phyloP scores from a whole-genome alignment of 2,329 filamentous ascomycete genomes.

The Gnomoniopsis smithogilvyi region DNA sequence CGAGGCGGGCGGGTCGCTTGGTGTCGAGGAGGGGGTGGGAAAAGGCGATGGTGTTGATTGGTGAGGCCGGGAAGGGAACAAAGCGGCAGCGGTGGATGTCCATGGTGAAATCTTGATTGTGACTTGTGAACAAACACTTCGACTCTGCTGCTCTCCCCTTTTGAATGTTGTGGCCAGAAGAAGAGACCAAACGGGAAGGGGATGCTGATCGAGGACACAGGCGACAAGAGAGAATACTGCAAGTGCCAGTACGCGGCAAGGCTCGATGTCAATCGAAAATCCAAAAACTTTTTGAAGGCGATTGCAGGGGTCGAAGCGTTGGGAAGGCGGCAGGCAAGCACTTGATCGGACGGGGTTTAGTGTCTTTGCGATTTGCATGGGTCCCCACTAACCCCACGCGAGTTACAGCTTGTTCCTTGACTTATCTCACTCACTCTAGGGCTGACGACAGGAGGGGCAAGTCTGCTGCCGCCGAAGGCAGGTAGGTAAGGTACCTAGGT shows the following conservation, averaged over 20 bases:
- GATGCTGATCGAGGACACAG: constrained; percentile 1
- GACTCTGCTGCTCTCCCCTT: constrained; percentile 10
- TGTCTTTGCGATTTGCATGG: too few relatives aligned
- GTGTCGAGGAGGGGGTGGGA: constrained; percentile 63
- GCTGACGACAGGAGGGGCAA: constrained; percentile 7
- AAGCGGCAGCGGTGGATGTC: constrained; percentile 97
- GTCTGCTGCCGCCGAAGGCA: too few relatives aligned
- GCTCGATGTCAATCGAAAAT: neutral
- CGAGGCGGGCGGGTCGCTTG: constrained; percentile 61
- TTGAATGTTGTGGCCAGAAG: constrained; percentile 1
- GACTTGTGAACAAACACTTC: neutral
- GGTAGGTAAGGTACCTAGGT: neutral
- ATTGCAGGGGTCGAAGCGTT: neutral
- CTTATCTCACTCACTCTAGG: neutral
- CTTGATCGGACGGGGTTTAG: neutral
- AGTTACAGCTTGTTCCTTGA: neutral
- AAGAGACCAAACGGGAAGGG: neutral
- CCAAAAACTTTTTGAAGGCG: constrained; percentile 19
- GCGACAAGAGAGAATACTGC: neutral
- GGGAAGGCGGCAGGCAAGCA: neutral
- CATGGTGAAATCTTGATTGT: constrained; percentile 49
- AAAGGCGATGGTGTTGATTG: constrained; percentile 93
- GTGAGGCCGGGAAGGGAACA: constrained; percentile 84
- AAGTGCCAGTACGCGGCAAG: neutral
- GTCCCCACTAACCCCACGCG: neutral